phyloP scores from a whole-genome alignment of 2,329 filamentous ascomycete genomes.

The Nemania bipapillata region DNA sequence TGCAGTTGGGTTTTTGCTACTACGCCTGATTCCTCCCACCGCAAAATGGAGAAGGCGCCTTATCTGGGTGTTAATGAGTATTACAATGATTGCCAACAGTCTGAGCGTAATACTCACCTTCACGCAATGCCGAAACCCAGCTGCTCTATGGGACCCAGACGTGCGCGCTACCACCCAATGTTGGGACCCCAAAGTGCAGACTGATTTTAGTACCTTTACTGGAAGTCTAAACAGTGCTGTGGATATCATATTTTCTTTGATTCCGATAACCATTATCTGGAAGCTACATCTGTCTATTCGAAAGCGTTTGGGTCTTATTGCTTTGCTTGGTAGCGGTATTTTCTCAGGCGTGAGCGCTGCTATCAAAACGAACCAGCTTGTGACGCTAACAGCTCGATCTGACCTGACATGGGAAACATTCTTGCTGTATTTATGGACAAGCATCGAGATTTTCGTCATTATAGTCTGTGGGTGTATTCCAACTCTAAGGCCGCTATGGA shows the following conservation, averaged over 20 bases:
- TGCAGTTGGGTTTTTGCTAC: no score
- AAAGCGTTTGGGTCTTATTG: slow-evolving; percentile 7
- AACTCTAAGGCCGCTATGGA: slow-evolving; percentile 13
- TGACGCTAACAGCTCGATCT: background rate
- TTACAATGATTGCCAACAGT: no score
- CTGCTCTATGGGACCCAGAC: slow-evolving; percentile 28
- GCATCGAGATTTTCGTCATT: slow-evolving; percentile 24
- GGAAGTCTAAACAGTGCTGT: slow-evolving; percentile 3
- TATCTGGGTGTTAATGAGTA: no score
- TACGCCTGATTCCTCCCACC: no score
- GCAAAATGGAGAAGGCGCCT: no score
- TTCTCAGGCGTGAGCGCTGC: slow-evolving; percentile 12
- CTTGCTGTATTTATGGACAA: slow-evolving; percentile 21
- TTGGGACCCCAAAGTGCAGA: slow-evolving; percentile 13
- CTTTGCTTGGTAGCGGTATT: background rate
- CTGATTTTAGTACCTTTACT: background rate
- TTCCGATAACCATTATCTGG: slow-evolving; percentile 3
- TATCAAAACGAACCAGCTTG: slow-evolving; percentile 21
- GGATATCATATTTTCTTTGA: background rate
- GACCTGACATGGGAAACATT: no score
- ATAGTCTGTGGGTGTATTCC: slow-evolving; percentile 17
- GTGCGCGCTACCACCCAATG: background rate
- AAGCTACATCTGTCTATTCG: background rate
- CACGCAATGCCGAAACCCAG: slow-evolving; percentile 18
- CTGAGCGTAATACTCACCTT: no score